Evolutionary conservation across 2,329 filamentous ascomycete genomes (phyloP).

Genomic region (Stagonosporopsis tanaceti): DNA sequence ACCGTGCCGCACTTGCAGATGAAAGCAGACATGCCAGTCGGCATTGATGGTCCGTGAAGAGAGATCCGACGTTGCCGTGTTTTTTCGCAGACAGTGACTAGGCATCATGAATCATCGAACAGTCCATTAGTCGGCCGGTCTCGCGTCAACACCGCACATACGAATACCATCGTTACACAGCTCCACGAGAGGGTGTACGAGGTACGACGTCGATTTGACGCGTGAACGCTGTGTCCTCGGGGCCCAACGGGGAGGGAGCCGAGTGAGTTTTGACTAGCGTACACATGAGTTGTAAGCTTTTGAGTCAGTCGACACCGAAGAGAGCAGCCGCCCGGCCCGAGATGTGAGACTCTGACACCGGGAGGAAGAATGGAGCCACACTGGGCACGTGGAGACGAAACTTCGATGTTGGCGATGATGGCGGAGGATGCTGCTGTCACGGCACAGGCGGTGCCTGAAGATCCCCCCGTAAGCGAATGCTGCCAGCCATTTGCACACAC

Average conservation of each 20-base stretch:
- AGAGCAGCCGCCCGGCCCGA: constrained; percentile 14
- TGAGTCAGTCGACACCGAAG: constrained; percentile 15
- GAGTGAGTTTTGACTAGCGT: constrained; percentile 13
- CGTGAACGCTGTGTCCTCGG: constrained; percentile 5
- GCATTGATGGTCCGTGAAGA: not conserved
- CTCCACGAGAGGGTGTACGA: constrained; percentile 10
- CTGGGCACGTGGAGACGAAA: not conserved
- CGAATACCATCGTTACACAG: constrained; percentile 5
- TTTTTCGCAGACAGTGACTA: not conserved
- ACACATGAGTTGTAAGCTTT: constrained; percentile 13
- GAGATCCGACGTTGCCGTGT: not conserved
- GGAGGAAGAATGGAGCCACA: constrained; percentile 1
- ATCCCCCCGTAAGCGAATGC: constrained; percentile 17
- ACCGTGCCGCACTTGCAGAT: not conserved
- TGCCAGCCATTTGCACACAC: constrained; percentile 19
- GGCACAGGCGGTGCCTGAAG: constrained; percentile 19
- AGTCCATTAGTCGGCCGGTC: constrained; percentile 6
- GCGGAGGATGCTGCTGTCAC: constrained; percentile 7
- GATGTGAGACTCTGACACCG: constrained; percentile 1
- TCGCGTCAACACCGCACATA: constrained; percentile 4
- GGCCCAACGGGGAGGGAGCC: not conserved
- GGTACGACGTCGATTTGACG: constrained; percentile 11
- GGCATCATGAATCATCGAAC: not conserved
- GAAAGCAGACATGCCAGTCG: no score
- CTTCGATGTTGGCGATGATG: constrained; percentile 5